Evolutionary conservation across 1,284 basidiomycete species (phyloP), one percentile per base, ranked within the genome.

Genomic region (Phlebopus sp.): DNA sequence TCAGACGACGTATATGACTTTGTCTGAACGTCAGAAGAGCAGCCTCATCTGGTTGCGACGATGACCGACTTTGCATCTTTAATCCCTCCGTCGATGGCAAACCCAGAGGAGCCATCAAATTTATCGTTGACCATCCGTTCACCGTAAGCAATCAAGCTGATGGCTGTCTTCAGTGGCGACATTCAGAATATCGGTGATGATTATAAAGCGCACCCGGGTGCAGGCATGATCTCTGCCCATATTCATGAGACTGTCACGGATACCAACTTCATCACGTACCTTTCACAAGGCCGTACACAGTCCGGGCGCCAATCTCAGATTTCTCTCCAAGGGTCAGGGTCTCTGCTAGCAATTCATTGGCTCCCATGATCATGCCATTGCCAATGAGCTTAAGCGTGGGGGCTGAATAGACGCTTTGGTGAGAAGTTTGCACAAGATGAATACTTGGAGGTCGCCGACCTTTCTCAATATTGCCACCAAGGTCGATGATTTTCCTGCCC

Each of bases 31-130:
- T 63, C 36, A 49, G 62, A 44, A 27, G 41, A 29, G 27, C 13
- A 0, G 5, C 3, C 11, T 3, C 38, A 30, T 40, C 13, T 5
- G 17, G 44, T 11, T 29, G 39, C 2, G 11, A 18, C 14, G 8
- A 43, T 7, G 14, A 40, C 60, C 23, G n/a, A 67, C 61, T 61
- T 14, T 0, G 83, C 81, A 62, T 95, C 92, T 59, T 92, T 92
- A 59, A 95, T 82, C n/a, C 92, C 93, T 14, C 90, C 90, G 32
- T 86, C 84, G 46, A 95, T 80, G n/a, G 84, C 75, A 65, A 96
- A 95, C n/a, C 92, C 93, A 34, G 75, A 74, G 8, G 77, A 74
- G 15, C 84, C 88, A 52, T 92, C 84, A 62, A 93, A 95, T 31
- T 79, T 72, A 68, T 91, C 81, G 45, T 79, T 67, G 2, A 80